These are phyloP conservation scores for Tricholoma hemisulphureum DNA, from an alignment of 768 basidiomycete species.

Conservation along the genomic window DNA sequence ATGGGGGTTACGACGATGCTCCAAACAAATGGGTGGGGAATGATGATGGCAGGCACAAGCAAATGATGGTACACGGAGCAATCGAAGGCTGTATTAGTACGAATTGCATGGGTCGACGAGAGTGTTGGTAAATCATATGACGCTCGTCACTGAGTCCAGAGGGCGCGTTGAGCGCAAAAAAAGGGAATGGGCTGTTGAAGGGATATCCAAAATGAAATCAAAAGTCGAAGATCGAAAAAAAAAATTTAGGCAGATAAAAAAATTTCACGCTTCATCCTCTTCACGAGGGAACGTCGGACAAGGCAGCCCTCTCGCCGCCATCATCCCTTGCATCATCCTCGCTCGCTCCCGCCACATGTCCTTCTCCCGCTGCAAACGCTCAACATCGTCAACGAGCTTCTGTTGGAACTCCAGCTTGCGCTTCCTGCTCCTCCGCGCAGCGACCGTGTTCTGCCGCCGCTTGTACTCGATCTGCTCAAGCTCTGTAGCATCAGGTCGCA, in stretches of 20 bases:
- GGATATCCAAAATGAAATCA: background rate
- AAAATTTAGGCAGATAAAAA: constrained; percentile 8
- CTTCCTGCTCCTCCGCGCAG: constrained; percentile 72
- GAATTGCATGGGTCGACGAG: constrained; percentile 20
- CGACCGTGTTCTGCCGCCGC: constrained; percentile 77
- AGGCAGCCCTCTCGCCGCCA: constrained; percentile 46
- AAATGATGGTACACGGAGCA: constrained; percentile 21
- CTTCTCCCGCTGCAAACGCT: constrained; percentile 44
- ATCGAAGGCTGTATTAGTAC: constrained; percentile 15
- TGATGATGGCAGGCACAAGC: constrained; percentile 23
- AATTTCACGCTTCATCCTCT: constrained; percentile 26
- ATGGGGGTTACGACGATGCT: constrained; percentile 58
- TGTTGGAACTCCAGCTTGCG: constrained; percentile 72
- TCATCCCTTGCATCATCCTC: constrained; percentile 38
- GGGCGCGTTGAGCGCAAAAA: background rate
- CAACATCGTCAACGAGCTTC: constrained; percentile 53
- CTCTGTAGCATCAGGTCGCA: constrained; percentile 43
- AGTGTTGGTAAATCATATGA: constrained; percentile 20
- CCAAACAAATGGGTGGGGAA: constrained; percentile 46
- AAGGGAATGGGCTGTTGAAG: too few relatives aligned
- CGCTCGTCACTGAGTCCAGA: constrained; percentile 21
- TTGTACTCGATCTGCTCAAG: constrained; percentile 72
- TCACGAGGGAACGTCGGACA: constrained; percentile 35
- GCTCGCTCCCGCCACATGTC: constrained; percentile 58
- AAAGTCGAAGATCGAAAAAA: background rate